Conservation (phyloP, 306 rosid species). For the Oemleria cerasiformis region DNA sequence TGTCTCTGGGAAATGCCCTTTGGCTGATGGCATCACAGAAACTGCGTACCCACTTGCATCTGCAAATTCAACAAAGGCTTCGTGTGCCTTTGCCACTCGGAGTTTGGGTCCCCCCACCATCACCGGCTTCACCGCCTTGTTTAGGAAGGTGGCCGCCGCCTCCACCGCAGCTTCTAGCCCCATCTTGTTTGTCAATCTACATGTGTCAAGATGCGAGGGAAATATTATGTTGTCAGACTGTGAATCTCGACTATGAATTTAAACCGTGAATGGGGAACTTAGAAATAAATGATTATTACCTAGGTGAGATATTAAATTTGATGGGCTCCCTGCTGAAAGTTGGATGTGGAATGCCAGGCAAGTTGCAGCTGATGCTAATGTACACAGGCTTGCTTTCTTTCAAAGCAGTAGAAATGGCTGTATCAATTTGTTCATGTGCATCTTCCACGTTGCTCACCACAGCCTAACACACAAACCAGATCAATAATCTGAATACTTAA, state of each 20-base stretch:
- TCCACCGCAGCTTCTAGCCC: slow-evolving; percentile 46
- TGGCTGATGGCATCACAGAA: slow-evolving; percentile 43
- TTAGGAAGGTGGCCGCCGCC: slow-evolving; percentile 36
- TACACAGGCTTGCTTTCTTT: slow-evolving; percentile 50
- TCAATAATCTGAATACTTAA: not conserved
- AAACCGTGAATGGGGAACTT: not conserved
- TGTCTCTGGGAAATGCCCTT: slow-evolving; percentile 39
- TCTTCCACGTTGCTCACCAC: slow-evolving; percentile 46
- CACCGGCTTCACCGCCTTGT: slow-evolving; percentile 48
- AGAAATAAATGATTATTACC: slow-evolving; percentile 17
- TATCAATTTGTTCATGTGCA: slow-evolving; percentile 41
- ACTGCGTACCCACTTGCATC: slow-evolving; percentile 44
- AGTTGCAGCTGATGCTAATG: slow-evolving; percentile 44
- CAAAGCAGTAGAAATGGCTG: slow-evolving; percentile 42
- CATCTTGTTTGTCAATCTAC: slow-evolving; percentile 40
- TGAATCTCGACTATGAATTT: not conserved
- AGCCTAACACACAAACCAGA: slow-evolving; percentile 31
- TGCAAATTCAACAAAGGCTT: slow-evolving; percentile 39
- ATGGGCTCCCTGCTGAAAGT: slow-evolving; percentile 42
- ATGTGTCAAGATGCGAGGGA: not conserved
- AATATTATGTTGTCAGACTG: not conserved
- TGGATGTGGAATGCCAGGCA: slow-evolving; percentile 40
- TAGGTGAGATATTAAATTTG: slow-evolving; percentile 41
- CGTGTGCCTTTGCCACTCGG: slow-evolving; percentile 35
- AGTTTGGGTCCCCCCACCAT: slow-evolving; percentile 51